Evolutionary conservation across 2,329 filamentous ascomycete genomes (phyloP), one percentile per base, ranked within the genome.

Genomic region (Fusarium virguliforme): DNA sequence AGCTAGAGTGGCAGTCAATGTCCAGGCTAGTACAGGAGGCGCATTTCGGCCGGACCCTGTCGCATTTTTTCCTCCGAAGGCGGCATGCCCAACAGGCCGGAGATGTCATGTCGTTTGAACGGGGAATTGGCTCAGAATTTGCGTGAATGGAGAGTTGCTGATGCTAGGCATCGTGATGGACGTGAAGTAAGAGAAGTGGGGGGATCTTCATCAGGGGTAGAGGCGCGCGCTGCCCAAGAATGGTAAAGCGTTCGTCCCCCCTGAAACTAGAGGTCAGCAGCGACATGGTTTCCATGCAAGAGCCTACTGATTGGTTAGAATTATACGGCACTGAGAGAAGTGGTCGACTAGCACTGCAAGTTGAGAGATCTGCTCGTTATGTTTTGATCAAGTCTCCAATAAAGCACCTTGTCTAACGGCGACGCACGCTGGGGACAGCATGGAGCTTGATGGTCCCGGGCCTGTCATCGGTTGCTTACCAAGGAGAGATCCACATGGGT

Each of bases 51-150:
- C 53, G 53, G 35, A 10, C 15, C 8, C 53, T 35, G 54, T 56
- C 54, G 37, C 54, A 56, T 41, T 32, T 56, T 38, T 56, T 56
- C 34, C 54, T 56, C 37, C 54, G 54, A 26, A 56, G 54, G 9
- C 54, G 54, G 7, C 54, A 56, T 1, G 53, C 40, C 53, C 53
- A 55, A 9, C 53, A 55, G 34, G 54, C 54, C 9, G 35, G 54
- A 3, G 54, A 30, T 12, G 54, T 28, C 54, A 56, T 56, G 37
- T 48, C 26, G 43, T 48, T 24, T 24, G 22, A 24, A 24, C 22
- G 22, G 22, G 22, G 43, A 48, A 48, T 30, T 6, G 32, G 32
- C 10, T 35, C 10, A 4, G 32, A 35, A 9, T 28, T 26, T 24
- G 15, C 43, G 15, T 28, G 10, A 12, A 30, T 15, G 8, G 24